Evolutionary conservation across 2,329 filamentous ascomycete species (phyloP), one percentile per base, ranked within the genome.

Genomic region (Berkeleyomyces rouxiae): DNA sequence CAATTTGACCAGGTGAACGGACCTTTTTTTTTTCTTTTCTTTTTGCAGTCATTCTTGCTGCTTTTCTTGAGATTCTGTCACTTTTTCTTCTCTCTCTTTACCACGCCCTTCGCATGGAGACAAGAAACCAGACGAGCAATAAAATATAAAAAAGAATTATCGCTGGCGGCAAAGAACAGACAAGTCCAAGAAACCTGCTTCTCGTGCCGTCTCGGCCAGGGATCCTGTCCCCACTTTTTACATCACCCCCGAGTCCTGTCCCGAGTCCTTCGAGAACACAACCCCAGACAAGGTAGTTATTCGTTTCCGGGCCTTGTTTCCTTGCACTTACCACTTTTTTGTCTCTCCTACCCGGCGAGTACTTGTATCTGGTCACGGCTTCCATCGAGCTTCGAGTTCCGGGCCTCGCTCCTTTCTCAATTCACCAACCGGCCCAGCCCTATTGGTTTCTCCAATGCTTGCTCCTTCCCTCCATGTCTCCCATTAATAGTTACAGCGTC

Each of bases 61-160:
- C 10, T 3, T 39, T 23, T 53, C 10, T 55, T 61, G 5, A 23
- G 40, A 49, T 36, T 49, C 36, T 61, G 37, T 55, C 33, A 55
- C 11, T 31, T 61, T 51, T 49, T 16, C 13, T 16, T 33, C 7
- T 46, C 11, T 49, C 58, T 66, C 61, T 67, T 23, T 61, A 47
- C 46, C 23, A 23, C 23, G 23, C 23, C 23, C 23, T 23, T 23
- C 31, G 51, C 51, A 55, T 55, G 51, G 51, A 55, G 51, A 55
- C 36, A 55, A 55, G 51, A 55, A 55, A n/a, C 33, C 23, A 59
- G 4, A 36, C 13, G 33, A 55, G 33, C 36, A 55, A 53, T 9
- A 53, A 53, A 23, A 2, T 2, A 23, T 23, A 23, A 23, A 23
- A 23, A 23, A 23, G 23, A 46, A 53, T 53, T 37, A 36, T 37